Conservation (phyloP, 257 asterid species). For the Nicotiana attenuata region DNA sequence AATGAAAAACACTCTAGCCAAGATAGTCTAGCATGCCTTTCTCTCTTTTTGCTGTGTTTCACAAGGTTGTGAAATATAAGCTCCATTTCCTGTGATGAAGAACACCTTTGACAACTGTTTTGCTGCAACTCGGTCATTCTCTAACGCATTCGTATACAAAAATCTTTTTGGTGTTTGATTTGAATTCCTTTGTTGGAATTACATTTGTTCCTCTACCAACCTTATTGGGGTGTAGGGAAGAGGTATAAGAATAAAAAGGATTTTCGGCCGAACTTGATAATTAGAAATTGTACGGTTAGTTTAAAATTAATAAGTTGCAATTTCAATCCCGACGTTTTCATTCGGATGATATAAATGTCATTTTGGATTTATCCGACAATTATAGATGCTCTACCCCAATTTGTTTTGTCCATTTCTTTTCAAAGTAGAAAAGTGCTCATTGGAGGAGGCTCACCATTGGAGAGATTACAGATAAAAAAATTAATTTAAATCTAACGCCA, state of each 20-base stretch:
- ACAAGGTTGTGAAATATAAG: constrained; percentile 42
- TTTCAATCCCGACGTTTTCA: neutral
- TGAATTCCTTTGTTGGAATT: neutral
- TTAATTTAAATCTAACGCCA: neutral
- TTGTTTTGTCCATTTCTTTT: no score
- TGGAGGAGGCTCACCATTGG: neutral
- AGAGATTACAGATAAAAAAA: neutral
- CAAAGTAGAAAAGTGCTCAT: neutral
- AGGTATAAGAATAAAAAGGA: neutral
- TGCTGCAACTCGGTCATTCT: neutral
- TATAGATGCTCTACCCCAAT: neutral
- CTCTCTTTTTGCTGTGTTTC: constrained; percentile 14
- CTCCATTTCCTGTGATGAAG: neutral
- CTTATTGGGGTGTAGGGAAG: neutral
- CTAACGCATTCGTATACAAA: neutral
- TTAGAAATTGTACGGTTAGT: neutral
- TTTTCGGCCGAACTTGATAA: neutral
- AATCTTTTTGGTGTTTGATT: neutral
- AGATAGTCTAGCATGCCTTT: neutral
- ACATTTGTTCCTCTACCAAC: neutral
- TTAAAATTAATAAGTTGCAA: neutral
- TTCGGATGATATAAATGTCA: neutral
- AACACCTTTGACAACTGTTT: neutral
- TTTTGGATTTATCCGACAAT: neutral
- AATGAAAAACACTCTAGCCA: constrained; percentile 3